Conservation (phyloP, 495 filamentous ascomycete species). For the Aspergillus bridgeri region DNA sequence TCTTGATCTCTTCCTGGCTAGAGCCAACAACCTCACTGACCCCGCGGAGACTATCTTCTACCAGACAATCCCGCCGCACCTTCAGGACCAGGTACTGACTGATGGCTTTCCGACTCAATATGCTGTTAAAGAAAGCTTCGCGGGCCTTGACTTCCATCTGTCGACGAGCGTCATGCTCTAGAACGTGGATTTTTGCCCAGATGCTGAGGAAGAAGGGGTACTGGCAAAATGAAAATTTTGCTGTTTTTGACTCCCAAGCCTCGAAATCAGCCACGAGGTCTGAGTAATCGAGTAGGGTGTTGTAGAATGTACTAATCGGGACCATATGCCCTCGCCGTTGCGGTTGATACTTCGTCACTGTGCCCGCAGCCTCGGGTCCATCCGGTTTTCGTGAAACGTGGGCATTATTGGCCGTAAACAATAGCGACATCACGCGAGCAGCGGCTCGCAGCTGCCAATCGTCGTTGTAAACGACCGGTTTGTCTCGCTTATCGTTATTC, state of each 20-base stretch:
- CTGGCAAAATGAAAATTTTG: slow-evolving; percentile 86
- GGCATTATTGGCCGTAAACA: slow-evolving; percentile 80
- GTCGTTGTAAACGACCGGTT: slow-evolving; percentile 65
- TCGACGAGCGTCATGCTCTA: slow-evolving; percentile 84
- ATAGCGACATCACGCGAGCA: slow-evolving; percentile 73
- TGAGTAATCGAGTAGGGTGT: slow-evolving; percentile 76
- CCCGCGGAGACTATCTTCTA: slow-evolving; percentile 82
- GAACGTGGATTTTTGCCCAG: slow-evolving; percentile 87
- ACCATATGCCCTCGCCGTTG: slow-evolving; percentile 60
- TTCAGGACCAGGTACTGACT: slow-evolving; percentile 78
- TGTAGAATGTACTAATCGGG: slow-evolving; percentile 83
- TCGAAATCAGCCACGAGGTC: slow-evolving; percentile 89
- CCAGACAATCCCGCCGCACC: slow-evolving; percentile 81
- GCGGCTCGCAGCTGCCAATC: slow-evolving; percentile 91
- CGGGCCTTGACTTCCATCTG: slow-evolving; percentile 91
- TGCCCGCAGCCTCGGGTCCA: slow-evolving; percentile 17
- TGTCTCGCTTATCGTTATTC: slow-evolving; percentile 38
- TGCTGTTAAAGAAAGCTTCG: slow-evolving; percentile 88
- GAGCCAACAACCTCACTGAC: slow-evolving; percentile 86
- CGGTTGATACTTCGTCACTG: slow-evolving; percentile 38
- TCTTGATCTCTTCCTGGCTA: slow-evolving; percentile 87
- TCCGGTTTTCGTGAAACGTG: slow-evolving; percentile 34
- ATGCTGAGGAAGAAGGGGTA: slow-evolving; percentile 94
- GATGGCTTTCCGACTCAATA: slow-evolving; percentile 67
- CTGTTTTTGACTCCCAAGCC: slow-evolving; percentile 72